These are phyloP conservation scores for Aegle marmelos DNA, from an alignment of 345 rosid genomes.

Conservation along the genomic window DNA sequence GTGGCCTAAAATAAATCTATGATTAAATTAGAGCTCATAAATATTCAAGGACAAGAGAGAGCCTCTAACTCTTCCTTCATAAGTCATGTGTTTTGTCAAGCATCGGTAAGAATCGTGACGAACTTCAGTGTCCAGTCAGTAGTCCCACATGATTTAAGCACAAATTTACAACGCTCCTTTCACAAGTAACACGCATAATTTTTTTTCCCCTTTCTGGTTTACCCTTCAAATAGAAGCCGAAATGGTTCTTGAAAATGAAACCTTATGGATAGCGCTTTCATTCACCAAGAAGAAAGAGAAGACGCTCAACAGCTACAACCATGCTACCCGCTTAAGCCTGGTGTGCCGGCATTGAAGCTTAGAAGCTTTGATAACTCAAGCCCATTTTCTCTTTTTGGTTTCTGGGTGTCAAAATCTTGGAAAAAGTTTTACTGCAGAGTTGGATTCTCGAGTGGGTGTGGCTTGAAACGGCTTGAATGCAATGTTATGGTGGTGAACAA, in stretches of 20 bases:
- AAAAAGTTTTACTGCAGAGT: conserved; percentile 30
- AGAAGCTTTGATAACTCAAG: conserved; percentile 15
- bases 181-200: conserved; percentile 4
- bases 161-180: conserved; percentile 16
- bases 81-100: conserved; percentile 41
- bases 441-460: conserved; percentile 31
- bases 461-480: conserved; percentile 30
- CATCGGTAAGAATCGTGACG: conserved; percentile 13
- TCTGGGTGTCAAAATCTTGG: conserved; percentile 42
- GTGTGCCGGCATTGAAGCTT: conserved; percentile 33
- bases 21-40: conserved; percentile 1
- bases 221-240: conserved; percentile 22
- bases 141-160: conserved; percentile 11
- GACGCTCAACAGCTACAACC: conserved; percentile 20
- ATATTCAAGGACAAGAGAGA: conserved; percentile 21
- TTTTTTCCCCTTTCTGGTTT: not conserved
- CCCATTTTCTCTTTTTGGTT: conserved; percentile 22
- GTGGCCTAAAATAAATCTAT: not conserved
- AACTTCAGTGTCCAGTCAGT: conserved; percentile 18
- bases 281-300: conserved; percentile 44
- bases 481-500: conserved; percentile 46
- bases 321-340: conserved; percentile 33
- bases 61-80: conserved; percentile 15
- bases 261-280: conserved; percentile 48
- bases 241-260: conserved; percentile 33